phyloP scores from a whole-genome alignment of 208 protist species.

The Leishmania tarentolae region DNA sequence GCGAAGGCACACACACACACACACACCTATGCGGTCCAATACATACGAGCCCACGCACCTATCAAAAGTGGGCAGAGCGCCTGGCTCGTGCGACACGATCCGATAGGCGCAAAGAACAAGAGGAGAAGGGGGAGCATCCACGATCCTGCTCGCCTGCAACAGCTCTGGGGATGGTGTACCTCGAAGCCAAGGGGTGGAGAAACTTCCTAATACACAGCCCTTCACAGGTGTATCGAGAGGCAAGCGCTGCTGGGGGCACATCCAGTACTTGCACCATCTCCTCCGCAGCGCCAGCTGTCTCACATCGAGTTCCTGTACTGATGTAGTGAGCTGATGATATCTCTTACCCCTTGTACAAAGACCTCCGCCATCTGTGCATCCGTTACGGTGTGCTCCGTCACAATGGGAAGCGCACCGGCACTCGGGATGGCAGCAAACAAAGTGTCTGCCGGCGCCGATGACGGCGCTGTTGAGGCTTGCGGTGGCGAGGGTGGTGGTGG shows the following conservation, averaged over 20 bases:
- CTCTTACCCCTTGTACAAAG: constrained; percentile 23
- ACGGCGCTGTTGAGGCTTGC: neutral
- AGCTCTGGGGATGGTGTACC: neutral
- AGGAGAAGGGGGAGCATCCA: neutral
- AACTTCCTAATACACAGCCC: neutral
- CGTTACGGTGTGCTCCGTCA: constrained; percentile 23
- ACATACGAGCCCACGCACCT: neutral
- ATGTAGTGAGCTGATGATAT: constrained; percentile 17
- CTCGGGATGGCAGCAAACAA: neutral
- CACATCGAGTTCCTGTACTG: constrained; percentile 10
- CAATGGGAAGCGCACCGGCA: constrained; percentile 17
- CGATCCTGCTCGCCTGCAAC: neutral
- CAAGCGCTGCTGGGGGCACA: neutral
- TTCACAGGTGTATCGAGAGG: neutral
- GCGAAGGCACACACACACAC: neutral
- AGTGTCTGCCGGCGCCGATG: neutral
- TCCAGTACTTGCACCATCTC: neutral
- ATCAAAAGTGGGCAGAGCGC: neutral
- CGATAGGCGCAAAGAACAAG: neutral
- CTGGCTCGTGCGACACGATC: neutral
- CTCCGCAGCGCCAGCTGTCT: neutral
- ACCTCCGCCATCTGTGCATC: constrained; percentile 29
- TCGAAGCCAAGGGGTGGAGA: neutral
- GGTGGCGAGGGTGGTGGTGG: constrained; percentile 9
- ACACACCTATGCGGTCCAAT: neutral